Percentiles rank a stretch among this genome's conserved stretches.
Conservation (phyloP, 129 eudicot genomes). For the Artemisia argyi region DNA sequence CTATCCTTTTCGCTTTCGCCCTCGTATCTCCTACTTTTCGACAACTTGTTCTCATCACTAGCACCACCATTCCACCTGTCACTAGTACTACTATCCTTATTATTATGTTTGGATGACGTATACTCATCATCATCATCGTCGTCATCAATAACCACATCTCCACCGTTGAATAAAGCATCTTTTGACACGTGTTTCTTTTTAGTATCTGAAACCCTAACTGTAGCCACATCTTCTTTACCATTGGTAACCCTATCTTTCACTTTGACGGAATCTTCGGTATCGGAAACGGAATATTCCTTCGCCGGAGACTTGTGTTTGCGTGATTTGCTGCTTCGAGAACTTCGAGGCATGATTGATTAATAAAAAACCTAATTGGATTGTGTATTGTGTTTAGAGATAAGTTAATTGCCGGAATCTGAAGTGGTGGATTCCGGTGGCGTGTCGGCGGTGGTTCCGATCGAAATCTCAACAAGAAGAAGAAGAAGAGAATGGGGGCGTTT, state of each 20-base stretch:
- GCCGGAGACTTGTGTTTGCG: slow-evolving; percentile 64
- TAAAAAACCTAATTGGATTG: slow-evolving; percentile 33
- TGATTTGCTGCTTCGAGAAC: slow-evolving; percentile 91
- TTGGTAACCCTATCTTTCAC: slow-evolving; percentile 36
- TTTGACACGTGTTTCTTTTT: slow-evolving; percentile 53
- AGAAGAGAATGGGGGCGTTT: background rate
- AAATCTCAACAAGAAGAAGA: background rate
- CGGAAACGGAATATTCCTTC: slow-evolving; percentile 74
- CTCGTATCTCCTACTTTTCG: slow-evolving; percentile 66
- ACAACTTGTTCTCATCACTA: slow-evolving; percentile 54
- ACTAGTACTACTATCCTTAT: too few relatives aligned
- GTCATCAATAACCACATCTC: slow-evolving; percentile 41
- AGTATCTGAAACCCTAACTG: slow-evolving; percentile 57
- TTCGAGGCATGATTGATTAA: slow-evolving; percentile 61
- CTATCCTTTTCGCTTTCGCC: slow-evolving; percentile 44
- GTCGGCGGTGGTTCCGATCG: slow-evolving; percentile 26
- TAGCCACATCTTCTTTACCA: slow-evolving; percentile 50
- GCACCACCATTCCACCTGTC: slow-evolving; percentile 78
- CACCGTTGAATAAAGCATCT: slow-evolving; percentile 65
- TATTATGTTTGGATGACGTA: too few relatives aligned
- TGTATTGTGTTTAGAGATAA: slow-evolving; percentile 19
- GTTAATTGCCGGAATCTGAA: slow-evolving; percentile 13
- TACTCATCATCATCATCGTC: slow-evolving; percentile 20
- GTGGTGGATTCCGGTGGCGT: background rate
- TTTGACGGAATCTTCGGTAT: slow-evolving; percentile 61